Evolutionary conservation across 2,329 filamentous ascomycete genomes (phyloP).

Genomic region (Sclerotinia trifoliorum): DNA sequence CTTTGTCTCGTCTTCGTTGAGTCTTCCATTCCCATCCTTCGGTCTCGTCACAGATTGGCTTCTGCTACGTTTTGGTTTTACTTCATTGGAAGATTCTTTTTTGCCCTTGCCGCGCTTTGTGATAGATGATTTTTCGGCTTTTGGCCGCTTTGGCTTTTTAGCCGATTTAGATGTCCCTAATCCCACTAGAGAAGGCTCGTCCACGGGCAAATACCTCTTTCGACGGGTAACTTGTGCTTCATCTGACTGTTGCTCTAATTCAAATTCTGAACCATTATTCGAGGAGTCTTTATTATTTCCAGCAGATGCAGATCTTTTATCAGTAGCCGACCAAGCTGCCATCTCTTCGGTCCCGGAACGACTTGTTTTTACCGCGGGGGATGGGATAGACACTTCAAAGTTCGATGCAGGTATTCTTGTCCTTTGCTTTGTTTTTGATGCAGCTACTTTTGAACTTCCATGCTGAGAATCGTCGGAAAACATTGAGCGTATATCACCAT

Average conservation of each 20-base stretch:
- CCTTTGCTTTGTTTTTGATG: neutral
- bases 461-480: conserved; percentile 2
- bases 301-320: neutral
- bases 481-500: conserved; percentile 16
- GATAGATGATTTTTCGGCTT: neutral
- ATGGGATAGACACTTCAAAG: neutral
- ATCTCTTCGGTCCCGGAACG: conserved; percentile 13
- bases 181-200: conserved; percentile 3
- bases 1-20: conserved; percentile 6
- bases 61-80: conserved; percentile 7
- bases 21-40: conserved; percentile 2
- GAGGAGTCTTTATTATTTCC: neutral
- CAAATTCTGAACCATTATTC: neutral
- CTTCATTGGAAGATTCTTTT: neutral
- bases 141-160: neutral
- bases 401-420: neutral
- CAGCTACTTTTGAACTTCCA: neutral
- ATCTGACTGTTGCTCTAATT: neutral
- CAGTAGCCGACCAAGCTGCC: conserved; percentile 1
- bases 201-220: conserved; percentile 23
- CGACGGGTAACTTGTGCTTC: conserved; percentile 4
- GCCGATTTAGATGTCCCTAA: neutral
- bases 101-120: neutral
- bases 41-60: neutral
- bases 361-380: conserved; percentile 10